Percentiles rank a stretch among this genome's conserved stretches.
Evolutionary conservation across 768 basidiomycete genomes (phyloP).

Genomic region (Tricholoma terreum): DNA sequence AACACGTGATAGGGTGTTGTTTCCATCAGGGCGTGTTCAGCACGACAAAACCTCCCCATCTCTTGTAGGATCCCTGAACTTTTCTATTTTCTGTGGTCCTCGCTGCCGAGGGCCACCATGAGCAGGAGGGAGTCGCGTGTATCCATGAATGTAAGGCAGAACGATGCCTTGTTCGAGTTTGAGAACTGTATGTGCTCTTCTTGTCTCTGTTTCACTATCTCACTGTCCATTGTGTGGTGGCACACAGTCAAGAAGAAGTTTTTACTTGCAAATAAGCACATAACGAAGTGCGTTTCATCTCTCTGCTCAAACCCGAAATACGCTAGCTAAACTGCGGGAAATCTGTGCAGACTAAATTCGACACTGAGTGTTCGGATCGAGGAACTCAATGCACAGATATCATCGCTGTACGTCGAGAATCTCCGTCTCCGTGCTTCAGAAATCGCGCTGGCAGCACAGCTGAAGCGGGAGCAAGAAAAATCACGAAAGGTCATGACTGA

Average conservation of each 20-base stretch:
- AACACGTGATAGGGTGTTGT: conserved; percentile 28
- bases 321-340: not conserved
- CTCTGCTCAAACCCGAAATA: not conserved
- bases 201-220: conserved; percentile 7
- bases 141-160: conserved; percentile 67
- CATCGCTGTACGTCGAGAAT: conserved; percentile 80
- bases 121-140: conserved; percentile 60
- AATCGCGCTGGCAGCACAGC: conserved; percentile 69
- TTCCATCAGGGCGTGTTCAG: conserved; percentile 18
- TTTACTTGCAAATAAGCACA: conserved; percentile 86
- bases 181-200: conserved; percentile 68
- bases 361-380: conserved; percentile 82
- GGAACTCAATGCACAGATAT: conserved; percentile 80
- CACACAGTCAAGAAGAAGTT: conserved; percentile 88
- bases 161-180: conserved; percentile 79
- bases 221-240: conserved; percentile 30
- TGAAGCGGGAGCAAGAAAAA: conserved; percentile 79
- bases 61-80: conserved; percentile 7
- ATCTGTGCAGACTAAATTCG: conserved; percentile 65
- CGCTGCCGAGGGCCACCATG: conserved; percentile 37
- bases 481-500: conserved; percentile 69
- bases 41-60: conserved; percentile 14
- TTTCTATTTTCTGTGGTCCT: conserved; percentile 16
- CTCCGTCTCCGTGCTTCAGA: conserved; percentile 77
- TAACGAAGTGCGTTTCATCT: conserved; percentile 66